Percentiles rank a stretch among this genome's conserved stretches.
Conservation (phyloP, 139 green algal genomes). For the Edaphochlamys debaryana region DNA sequence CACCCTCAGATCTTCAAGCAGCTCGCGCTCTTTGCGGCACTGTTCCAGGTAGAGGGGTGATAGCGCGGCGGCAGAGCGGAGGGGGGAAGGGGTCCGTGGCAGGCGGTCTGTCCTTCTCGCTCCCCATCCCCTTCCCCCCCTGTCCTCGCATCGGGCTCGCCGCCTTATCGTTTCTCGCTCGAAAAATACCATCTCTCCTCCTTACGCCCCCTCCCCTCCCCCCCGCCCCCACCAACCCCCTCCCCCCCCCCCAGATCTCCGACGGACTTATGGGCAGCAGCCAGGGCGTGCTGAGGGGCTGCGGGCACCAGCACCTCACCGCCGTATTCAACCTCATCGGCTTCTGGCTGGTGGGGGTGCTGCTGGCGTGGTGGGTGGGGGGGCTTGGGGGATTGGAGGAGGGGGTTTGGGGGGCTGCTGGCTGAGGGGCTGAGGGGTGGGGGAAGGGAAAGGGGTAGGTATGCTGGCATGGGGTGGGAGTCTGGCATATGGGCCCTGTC, state of each 20-base stretch:
- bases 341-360: too few species aligned
- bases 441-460: too few species aligned
- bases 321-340: conserved; percentile 47
- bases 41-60: conserved; percentile 49
- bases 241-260: conserved; percentile 23
- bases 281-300: conserved; percentile 52
- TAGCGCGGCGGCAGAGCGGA: background rate
- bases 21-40: conserved; percentile 40
- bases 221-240: background rate
- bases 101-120: too few species aligned
- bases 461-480: too few species aligned
- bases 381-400: background rate
- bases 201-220: background rate
- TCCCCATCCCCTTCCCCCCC: too few species aligned
- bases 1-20: conserved; percentile 10
- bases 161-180: too few species aligned
- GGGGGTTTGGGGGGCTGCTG: too few species aligned
- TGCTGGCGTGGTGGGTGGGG: too few species aligned
- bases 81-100: background rate
- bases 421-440: background rate
- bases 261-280: conserved; percentile 52
- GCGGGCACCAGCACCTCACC: conserved; percentile 43
- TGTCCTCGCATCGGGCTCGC: too few species aligned
- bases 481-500: too few species aligned
- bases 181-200: too few species aligned